phyloP scores from a whole-genome alignment of 306 rosid species.

The Mucuna pruriens region DNA sequence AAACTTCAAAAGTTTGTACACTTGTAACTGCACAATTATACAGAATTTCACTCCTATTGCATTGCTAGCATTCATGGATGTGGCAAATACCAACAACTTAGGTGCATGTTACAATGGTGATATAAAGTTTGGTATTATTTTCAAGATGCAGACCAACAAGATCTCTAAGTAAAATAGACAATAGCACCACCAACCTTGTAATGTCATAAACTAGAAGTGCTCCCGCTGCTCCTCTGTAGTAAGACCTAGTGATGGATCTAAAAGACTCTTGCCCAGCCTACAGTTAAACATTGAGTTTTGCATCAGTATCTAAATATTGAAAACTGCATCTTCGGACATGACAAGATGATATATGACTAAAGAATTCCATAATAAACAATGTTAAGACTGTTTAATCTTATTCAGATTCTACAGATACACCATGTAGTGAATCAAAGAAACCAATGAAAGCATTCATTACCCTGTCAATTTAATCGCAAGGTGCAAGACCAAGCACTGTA shows the following conservation, averaged over 20 bases:
- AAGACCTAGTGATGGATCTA: constrained; percentile 96
- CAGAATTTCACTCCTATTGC: constrained; percentile 16
- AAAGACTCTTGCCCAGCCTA: constrained; percentile 99
- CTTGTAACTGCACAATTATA: neutral
- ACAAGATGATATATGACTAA: neutral
- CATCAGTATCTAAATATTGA: constrained; percentile 29
- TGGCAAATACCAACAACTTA: constrained; percentile 18
- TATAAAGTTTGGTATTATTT: constrained; percentile 5
- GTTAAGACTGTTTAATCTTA: neutral
- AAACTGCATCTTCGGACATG: neutral
- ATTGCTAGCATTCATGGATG: neutral
- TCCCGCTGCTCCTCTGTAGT: constrained; percentile 97
- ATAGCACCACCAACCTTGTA: constrained; percentile 68
- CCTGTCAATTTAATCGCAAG: neutral
- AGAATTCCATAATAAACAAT: neutral
- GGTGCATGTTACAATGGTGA: constrained; percentile 10
- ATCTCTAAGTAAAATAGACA: constrained; percentile 3
- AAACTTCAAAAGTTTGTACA: neutral
- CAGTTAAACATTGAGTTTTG: constrained; percentile 33
- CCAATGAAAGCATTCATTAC: neutral
- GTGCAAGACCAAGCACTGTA: constrained; percentile 8
- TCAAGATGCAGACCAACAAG: neutral
- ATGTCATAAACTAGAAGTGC: constrained; percentile 98
- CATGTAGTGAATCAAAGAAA: neutral
- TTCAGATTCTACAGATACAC: constrained; percentile 8